Evolutionary conservation across 139 green algal genomes (phyloP).

Genomic region (Spirogloea muscicola): DNA sequence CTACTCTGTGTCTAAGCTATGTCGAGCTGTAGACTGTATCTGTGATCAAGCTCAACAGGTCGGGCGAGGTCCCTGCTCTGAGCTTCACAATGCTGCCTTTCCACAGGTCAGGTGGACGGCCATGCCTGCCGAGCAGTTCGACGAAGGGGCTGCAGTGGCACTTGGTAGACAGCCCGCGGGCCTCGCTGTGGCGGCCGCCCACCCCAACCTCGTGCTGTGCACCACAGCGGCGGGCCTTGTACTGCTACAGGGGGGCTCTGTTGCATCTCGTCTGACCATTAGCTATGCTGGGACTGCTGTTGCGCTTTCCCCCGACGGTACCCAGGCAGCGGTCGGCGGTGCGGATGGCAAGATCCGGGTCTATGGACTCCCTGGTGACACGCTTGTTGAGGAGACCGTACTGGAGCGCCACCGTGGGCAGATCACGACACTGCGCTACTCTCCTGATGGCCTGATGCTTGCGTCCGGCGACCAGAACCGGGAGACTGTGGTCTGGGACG

Average conservation of each 20-base stretch:
- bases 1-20: too few species aligned
- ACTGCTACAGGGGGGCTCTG: not conserved
- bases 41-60: too few species aligned
- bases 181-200: slow-evolving; percentile 13
- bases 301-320: slow-evolving; percentile 41
- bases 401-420: slow-evolving; percentile 30
- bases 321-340: slow-evolving; percentile 34
- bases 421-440: slow-evolving; percentile 43
- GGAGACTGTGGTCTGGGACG: slow-evolving; percentile 53
- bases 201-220: slow-evolving; percentile 11
- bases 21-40: too few species aligned
- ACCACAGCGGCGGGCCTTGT: slow-evolving; percentile 13
- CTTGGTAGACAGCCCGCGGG: slow-evolving; percentile 17
- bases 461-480: slow-evolving; percentile 48
- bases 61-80: too few species aligned
- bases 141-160: not conserved
- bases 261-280: slow-evolving; percentile 13
- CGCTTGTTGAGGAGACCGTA: slow-evolving; percentile 2
- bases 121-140: slow-evolving; percentile 40
- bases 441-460: slow-evolving; percentile 37
- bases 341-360: slow-evolving; percentile 28
- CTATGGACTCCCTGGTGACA: slow-evolving; percentile 22
- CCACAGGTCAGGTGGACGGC: slow-evolving; percentile 18
- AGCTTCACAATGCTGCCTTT: too few species aligned
- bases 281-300: slow-evolving; percentile 25